A percentile compares a stretch with the other conserved stretches of the same genome.
phyloP scores from a whole-genome alignment of 768 basidiomycete species.

The Tephrocybe sp. region DNA sequence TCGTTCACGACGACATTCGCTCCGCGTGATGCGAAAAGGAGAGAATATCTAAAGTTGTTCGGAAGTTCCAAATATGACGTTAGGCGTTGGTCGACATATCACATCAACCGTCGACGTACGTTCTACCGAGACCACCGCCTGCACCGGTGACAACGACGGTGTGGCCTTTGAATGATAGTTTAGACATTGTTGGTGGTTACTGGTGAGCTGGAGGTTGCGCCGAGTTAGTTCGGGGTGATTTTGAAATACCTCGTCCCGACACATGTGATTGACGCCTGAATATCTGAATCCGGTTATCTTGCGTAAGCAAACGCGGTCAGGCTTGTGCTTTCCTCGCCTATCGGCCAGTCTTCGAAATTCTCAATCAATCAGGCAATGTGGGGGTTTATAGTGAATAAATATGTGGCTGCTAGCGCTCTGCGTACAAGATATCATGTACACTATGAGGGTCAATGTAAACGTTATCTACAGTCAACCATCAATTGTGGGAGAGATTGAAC shows the following conservation, averaged over 20 bases:
- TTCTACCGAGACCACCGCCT: constrained; percentile 90
- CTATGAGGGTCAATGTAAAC: constrained; percentile 16
- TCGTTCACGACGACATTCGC: constrained; percentile 97
- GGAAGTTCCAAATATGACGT: constrained; percentile 9
- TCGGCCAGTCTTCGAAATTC: neutral
- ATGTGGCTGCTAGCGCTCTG: constrained; percentile 26
- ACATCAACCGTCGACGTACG: constrained; percentile 45
- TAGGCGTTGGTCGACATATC: neutral
- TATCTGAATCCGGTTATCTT: constrained; percentile 5
- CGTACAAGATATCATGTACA: constrained; percentile 36
- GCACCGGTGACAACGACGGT: constrained; percentile 96
- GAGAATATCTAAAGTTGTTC: constrained; percentile 63
- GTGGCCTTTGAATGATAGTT: constrained; percentile 77
- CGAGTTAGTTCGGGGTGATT: neutral
- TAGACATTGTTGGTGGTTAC: constrained; percentile 34
- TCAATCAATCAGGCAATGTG: neutral
- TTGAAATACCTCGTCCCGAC: constrained; percentile 15
- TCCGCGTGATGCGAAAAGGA: constrained; percentile 88
- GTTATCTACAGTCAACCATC: constrained; percentile 12
- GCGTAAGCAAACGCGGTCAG: neutral
- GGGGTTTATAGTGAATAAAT: constrained; percentile 26
- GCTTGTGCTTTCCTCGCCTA: neutral
- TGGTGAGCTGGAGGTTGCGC: neutral
- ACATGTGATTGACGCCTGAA: constrained; percentile 19
- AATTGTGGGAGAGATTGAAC: neutral